Base-by-base conservation (phyloP, 805 yeast genomes). In the Yarrowia sp. region DNA sequence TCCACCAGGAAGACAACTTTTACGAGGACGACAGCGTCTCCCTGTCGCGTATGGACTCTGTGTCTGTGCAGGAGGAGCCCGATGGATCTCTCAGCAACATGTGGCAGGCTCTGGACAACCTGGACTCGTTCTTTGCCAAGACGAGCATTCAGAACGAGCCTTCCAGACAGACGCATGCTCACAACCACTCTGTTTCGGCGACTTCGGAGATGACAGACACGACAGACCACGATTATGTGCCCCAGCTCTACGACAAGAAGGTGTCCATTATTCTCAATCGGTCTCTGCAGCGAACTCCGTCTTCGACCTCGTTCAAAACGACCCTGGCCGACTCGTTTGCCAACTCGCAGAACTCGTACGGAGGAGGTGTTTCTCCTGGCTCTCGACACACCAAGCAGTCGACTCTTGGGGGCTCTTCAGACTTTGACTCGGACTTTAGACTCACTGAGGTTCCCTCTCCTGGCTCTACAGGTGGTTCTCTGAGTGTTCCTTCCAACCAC, bases 71-170 rank as follows among this genome's bases (percentile, higher is more conserved):
- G 9, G 80, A 78, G n/a, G 81, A 78, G 4, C 71, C 73, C n/a
- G 84, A 80, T 33, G 90, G 86, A 63, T 86, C 96, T 0, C 78
- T 91, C 68, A 88, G 92, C 69, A 87, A 90, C 69, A 90, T 91
- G 88, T 87, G 96, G 86, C 96, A 96, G 1, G 94, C 94, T 12
- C 77, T 91, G 65, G 97, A 91, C 69, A 91, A 90, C 67, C 78
- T 91, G 67, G 97, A 91, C 69, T 86, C 93, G 9, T 91, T 91
- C 70, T 91, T 91, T 73, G 88, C 96, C 0, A 87, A 85, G 63
- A 87, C 78, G 29, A 69, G 62, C 66, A 51, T 51, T 16, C 58
- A 51, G 14, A n/a, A 51, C 9, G 55, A 47, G 8, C 51, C 19
- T 13, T n/a, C 47, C 12, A 32, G 55, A 27, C 68, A 71, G 53